Base-by-base conservation (phyloP, 768 basidiomycete genomes). In the Lentinula detonsa region DNA sequence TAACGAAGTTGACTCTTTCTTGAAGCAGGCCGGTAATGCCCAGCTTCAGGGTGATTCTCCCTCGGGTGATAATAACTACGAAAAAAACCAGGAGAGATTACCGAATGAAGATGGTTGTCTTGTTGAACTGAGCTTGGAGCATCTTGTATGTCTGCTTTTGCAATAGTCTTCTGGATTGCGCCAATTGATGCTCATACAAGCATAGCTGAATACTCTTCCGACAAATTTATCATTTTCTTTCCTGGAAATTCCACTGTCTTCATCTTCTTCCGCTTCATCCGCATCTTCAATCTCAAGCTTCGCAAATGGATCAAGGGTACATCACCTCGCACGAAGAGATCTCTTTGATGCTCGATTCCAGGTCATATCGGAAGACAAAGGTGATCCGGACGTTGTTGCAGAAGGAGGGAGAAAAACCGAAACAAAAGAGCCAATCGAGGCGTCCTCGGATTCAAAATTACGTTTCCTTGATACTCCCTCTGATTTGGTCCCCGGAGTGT, bases 301-400 rank as follows among this genome's bases (percentile, higher is more conserved):
- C 5, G 42, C 42, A n/a, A 23, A 11, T 21, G 45, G 8, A 51
- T 34, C 31, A 1, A 10, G 16, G 33, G 15, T 18, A n/a, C 34
- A 51, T 34, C n/a, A 51, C 1, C 75, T 98, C 31, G 75, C 85
- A 3, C 85, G 94, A 13, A 81, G 96, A 61, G 96, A 98, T 73
- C 78, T 98, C 5, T 98, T 93, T 68, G 96, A 99, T 72, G 95
- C 91, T 0, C 85, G 95, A n/a, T 97, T 96, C 71, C 95, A 98
- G 70, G 75, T 97, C 31, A 90, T 94, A 45, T 81, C 88, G 2
- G 82, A 86, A 61, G 74, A 71, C 34, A 39, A 35, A 28, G 50
- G 37, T n/a, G 3, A 23, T 21, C 37, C 59, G 2, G 37, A 43
- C 6, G 73, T 72, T 5, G 74, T 67, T 18, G 73, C 70, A 28